These are phyloP conservation scores for Xylariaceae sp. DNA, from an alignment of 2,329 filamentous ascomycete species.

Conservation along the genomic window DNA sequence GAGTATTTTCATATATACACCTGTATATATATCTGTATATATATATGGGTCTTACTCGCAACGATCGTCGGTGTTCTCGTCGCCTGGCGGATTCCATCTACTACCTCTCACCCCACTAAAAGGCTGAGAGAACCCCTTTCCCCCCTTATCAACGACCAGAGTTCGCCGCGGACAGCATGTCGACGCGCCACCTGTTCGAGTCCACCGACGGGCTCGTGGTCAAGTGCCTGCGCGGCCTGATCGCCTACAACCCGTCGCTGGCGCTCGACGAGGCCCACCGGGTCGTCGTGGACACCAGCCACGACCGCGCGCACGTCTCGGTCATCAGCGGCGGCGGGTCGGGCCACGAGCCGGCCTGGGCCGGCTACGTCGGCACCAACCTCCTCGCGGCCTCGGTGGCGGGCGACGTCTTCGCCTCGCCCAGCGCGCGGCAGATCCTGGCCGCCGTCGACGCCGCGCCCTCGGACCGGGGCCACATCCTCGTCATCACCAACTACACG, in stretches of 20 bases:
- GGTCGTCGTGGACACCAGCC: conserved; percentile 41
- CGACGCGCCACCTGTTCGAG: conserved; percentile 44
- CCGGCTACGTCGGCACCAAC: conserved; percentile 55
- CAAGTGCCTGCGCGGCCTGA: conserved; percentile 42
- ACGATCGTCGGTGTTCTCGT: no score
- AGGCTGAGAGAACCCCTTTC: no score
- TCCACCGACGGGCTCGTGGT: conserved; percentile 46
- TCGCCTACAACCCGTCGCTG: conserved; percentile 45
- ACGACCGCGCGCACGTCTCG: conserved; percentile 37
- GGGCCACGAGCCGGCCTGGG: conserved; percentile 55
- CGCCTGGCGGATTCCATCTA: no score
- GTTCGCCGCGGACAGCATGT: conserved; percentile 33
- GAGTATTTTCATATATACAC: no score
- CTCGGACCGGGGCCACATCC: conserved; percentile 47
- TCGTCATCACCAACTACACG: conserved; percentile 59
- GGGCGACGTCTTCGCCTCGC: conserved; percentile 57
- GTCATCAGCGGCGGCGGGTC: conserved; percentile 50
- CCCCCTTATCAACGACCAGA: conserved; percentile 1
- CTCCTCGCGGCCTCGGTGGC: conserved; percentile 54
- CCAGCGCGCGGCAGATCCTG: conserved; percentile 55
- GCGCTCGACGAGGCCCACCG: conserved; percentile 42
- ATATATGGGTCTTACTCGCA: no score
- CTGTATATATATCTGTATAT: no score
- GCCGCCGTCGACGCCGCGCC: conserved; percentile 48
- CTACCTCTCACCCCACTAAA: no score